Percentiles rank a stretch among this genome's conserved stretches.
Conservation (phyloP, 2,329 filamentous ascomycete species). For the Calonectria pauciramosa region DNA sequence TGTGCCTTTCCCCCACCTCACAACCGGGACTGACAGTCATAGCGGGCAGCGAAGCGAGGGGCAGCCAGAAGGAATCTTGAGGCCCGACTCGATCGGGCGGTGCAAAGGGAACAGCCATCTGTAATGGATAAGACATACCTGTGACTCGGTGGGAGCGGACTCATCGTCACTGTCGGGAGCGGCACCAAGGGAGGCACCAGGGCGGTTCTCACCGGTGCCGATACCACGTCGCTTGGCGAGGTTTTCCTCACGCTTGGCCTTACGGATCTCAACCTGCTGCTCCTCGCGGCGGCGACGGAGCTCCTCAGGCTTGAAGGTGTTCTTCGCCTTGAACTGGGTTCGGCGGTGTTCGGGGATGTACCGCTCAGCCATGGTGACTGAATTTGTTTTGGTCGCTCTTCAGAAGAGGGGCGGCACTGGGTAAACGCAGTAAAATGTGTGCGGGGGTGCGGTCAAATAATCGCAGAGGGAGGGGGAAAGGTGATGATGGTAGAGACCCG, state of each 20-base stretch:
- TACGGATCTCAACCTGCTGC: constrained; percentile 99
- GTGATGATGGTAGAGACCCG: constrained; percentile 28
- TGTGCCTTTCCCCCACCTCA: constrained; percentile 51
- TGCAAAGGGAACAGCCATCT: constrained; percentile 25
- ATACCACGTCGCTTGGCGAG: constrained; percentile 98
- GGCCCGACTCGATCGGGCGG: constrained; percentile 1
- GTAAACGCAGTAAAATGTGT: constrained; percentile 46
- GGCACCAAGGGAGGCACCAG: constrained; percentile 86
- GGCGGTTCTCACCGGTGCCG: constrained; percentile 82
- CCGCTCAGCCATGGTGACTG: constrained; percentile 89
- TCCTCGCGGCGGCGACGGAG: constrained; percentile 98
- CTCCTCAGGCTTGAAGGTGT: constrained; percentile 99
- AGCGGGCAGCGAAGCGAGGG: constrained; percentile 27
- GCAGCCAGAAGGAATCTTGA: background rate
- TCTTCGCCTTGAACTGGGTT: constrained; percentile 99
- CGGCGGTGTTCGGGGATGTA: constrained; percentile 99
- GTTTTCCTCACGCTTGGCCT: constrained; percentile 99
- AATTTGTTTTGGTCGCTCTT: constrained; percentile 42
- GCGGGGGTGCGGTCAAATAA: constrained; percentile 45
- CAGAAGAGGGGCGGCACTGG: constrained; percentile 38
- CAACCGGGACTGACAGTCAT: constrained; percentile 38
- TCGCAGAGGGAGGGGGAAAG: constrained; percentile 27
- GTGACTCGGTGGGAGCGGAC: constrained; percentile 91
- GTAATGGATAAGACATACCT: constrained; percentile 71
- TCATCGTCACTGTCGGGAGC: constrained; percentile 98